These are phyloP conservation scores for Phytophthora constricta DNA, from an alignment of 352 stramenopile genomes.

Conservation along the genomic window DNA sequence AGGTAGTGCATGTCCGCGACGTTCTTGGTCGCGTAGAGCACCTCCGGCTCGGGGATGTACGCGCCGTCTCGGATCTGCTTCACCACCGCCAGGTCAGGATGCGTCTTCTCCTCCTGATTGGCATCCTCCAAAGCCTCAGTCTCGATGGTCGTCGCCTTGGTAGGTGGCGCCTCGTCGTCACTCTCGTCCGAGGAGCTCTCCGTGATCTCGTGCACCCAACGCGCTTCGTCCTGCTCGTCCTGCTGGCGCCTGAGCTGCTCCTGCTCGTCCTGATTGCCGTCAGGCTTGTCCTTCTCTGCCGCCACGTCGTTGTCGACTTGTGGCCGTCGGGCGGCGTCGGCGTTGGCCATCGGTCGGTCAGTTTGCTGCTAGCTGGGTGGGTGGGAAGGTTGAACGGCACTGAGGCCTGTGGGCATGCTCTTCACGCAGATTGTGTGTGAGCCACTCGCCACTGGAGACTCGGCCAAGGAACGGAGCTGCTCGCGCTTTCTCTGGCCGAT, in stretches of 20 bases:
- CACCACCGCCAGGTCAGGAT: constrained; percentile 17
- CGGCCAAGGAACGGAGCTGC: not conserved
- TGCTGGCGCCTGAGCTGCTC: not conserved
- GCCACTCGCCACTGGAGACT: constrained; percentile 15
- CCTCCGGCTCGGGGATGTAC: constrained; percentile 30
- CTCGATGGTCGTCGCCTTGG: not conserved
- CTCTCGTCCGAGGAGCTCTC: constrained; percentile 52
- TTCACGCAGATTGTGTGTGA: constrained; percentile 32
- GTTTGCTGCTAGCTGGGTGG: not conserved
- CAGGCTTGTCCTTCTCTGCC: not conserved
- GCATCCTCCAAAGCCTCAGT: not conserved
- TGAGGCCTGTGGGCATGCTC: constrained; percentile 36
- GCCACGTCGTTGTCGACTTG: not conserved
- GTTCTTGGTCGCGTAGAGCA: constrained; percentile 41
- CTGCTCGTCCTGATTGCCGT: constrained; percentile 2
- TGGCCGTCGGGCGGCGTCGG: not conserved
- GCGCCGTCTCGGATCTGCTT: constrained; percentile 28
- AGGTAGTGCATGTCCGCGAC: constrained; percentile 64
- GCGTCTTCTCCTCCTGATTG: constrained; percentile 21
- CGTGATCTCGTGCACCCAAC: constrained; percentile 41
- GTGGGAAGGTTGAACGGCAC: constrained; percentile 13
- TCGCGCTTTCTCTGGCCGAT: constrained; percentile 1
- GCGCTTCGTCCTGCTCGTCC: not conserved
- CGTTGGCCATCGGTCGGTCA: constrained; percentile 14
- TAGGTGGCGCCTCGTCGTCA: constrained; percentile 14